Conservation (phyloP, 768 basidiomycete genomes). For the Leccinum boreale region DNA sequence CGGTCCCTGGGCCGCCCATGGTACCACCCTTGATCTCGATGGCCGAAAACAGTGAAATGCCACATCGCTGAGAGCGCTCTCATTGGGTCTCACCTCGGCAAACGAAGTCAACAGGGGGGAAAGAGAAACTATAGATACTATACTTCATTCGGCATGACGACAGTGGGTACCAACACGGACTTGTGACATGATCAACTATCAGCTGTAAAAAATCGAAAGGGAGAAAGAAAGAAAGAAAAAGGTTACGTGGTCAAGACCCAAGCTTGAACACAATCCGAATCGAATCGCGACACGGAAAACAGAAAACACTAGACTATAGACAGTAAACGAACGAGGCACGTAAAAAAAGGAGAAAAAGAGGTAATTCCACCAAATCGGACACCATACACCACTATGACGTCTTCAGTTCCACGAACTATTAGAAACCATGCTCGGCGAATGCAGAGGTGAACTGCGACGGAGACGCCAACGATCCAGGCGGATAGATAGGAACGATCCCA, state of each 20-base stretch:
- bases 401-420: constrained; percentile 23
- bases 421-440: constrained; percentile 45
- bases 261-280: background rate
- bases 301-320: background rate
- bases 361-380: background rate
- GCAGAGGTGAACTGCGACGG: constrained; percentile 54
- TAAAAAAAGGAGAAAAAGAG: background rate
- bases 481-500: constrained; percentile 62
- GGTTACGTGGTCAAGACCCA: background rate
- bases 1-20: too few relatives aligned
- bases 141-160: background rate
- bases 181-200: background rate
- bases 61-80: too few relatives aligned
- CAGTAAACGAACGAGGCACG: background rate
- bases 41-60: background rate
- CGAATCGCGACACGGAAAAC: background rate
- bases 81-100: background rate
- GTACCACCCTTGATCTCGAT: background rate
- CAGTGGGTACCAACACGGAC: background rate
- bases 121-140: background rate
- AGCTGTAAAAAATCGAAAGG: background rate
- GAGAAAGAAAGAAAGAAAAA: background rate
- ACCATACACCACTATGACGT: background rate
- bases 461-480: constrained; percentile 47
- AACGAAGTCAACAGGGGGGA: background rate